Base-by-base conservation (phyloP, 495 filamentous ascomycete species). In the Aspergillus heteromorphus region DNA sequence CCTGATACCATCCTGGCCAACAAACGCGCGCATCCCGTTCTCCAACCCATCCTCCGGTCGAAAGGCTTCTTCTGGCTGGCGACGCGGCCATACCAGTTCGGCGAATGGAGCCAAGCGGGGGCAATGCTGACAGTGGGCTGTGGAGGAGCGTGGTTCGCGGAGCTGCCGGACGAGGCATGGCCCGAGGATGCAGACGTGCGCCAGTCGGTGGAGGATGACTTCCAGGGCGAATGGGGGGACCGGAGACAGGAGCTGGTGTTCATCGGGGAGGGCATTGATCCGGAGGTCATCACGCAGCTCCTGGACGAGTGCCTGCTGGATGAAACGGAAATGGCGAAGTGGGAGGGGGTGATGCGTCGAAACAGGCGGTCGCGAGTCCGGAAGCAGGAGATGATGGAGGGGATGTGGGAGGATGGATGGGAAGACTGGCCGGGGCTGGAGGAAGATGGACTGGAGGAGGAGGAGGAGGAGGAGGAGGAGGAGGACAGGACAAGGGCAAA, bases 51-150 rank as follows among this genome's bases (percentile, higher is more conserved):
- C 13, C 69, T 79, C 14, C 76, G 73, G 34, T 75, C 73, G 31
- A 79, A 79, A 48, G 75, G 76, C 48, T 72, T 73, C 54, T 70
- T 73, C 57, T 79, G 74, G 74, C 61, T 79, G 2, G 62, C 74
- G 0, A 77, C 72, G 42, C 69, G 77, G 1, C 71, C 74, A 0
- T 59, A 66, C 48, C 72, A 74, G 16, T 73, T 72, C 17, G 79
- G 79, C 47, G 79, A 82, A 63, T 84, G 80, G 81, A 80, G 75
- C n/a, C 79, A 83, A 60, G 79, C 81, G 1, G 80, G 81, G 4
- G 78, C 73, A 5, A 84, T 84, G 75, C 60, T 84, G 48, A 83
- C 80, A 0, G 60, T 84, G 17, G 67, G 71, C 2, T 77, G 75
- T 30, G 79, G 79, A 18, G 76, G 76, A 0, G 69, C 73, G 0